Base-by-base conservation (phyloP, 163 green algal species). In the Picocystis sp. region DNA sequence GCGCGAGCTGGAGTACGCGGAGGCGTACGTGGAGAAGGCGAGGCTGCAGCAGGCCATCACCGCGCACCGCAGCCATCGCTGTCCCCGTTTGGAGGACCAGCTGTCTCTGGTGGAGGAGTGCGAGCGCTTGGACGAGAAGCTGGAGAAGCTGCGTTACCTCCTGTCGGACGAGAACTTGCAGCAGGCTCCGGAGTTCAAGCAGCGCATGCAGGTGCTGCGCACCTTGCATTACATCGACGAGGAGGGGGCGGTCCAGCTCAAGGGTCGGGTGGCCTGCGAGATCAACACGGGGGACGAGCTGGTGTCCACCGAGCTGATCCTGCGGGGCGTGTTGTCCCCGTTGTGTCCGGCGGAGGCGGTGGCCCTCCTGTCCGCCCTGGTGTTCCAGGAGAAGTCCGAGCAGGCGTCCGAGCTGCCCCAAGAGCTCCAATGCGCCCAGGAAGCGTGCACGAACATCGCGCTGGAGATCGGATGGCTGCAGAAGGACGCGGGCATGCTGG, bases 181-280 rank as follows among this genome's bases (percentile, higher is more conserved):
- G 56, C 65, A 88, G 70, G 79, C 94, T 69, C 88, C 89, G 1
- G 89, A 97, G 59, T 96, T 95, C 61, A 66, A 86, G 25, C 65
- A 80, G 67, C 67, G 86, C 5, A 63, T 84, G 53, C 49, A 52
- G 10, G 79, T 96, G 47, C 71, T 97, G 55, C 67, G 11, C 44
- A 11, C 44, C 22, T 38, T 19, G 38, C 47, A 35, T 41, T 73
- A 73, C 52, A 23, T 74, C 11, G 67, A 72, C 46, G 50, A 47
- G 8, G 65, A 75, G 21, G 47, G 60, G 6, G 59, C 66, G 9
- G 78, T 86, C 13, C 72, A 71, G 24, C 56, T 86, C 12, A 87
- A 93, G 70, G 81, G 80, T 2, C 60, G 76, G 11, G 76, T 87
- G 11, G 67, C 67, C n/a, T 85, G 76, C 49, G 81, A 91, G 65